Evolutionary conservation across 345 rosid genomes (phyloP), one percentile per base, ranked within the genome.

Genomic region (Leavenworthia alabamica): DNA sequence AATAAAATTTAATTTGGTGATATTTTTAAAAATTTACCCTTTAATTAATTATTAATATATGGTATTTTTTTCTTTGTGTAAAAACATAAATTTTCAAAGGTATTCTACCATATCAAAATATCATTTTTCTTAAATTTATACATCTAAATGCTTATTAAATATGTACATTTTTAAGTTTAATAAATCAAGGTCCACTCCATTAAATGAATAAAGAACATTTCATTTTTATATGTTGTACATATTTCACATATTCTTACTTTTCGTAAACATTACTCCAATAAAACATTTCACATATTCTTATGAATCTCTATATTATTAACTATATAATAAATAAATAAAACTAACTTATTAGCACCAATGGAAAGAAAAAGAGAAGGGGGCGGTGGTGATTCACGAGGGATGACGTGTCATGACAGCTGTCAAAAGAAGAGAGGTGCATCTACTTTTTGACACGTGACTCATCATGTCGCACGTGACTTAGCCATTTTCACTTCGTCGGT

Each of bases 351-450:
- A 65, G 27, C 36, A 31, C 73, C 67, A 65, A 59, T 66, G 13
- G 39, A 26, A 12, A 52, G 39, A 26, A 12, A 52, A 54, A 13
- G 50, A 57, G 24, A 37, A 39, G 13, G 56, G 56, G 51, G 54
- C 70, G 45, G 72, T 31, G 51, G 60, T 60, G 76, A 65, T 68
- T 78, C 83, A 78, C 79, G 83, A 64, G 72, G 73, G 66, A 76
- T 82, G 81, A 80, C 68, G 76, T 62, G 77, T 12, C 16, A 15
- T 16, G 76, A 63, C 82, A 86, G 86, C 77, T 81, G 86, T 75
- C 75, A n/a, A 79, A 44, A 71, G 62, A 26, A 47, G 80, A 73
- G 85, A 77, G 85, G 85, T 75, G 75, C 31, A 70, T 54, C 54
- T 61, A 36, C 57, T 68, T 56, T 60, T 3, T 9, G 41, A 67